Percentiles rank a stretch among this genome's conserved stretches.
Conservation (phyloP, 1,284 basidiomycete genomes). For the Salmacisia buchloeana region DNA sequence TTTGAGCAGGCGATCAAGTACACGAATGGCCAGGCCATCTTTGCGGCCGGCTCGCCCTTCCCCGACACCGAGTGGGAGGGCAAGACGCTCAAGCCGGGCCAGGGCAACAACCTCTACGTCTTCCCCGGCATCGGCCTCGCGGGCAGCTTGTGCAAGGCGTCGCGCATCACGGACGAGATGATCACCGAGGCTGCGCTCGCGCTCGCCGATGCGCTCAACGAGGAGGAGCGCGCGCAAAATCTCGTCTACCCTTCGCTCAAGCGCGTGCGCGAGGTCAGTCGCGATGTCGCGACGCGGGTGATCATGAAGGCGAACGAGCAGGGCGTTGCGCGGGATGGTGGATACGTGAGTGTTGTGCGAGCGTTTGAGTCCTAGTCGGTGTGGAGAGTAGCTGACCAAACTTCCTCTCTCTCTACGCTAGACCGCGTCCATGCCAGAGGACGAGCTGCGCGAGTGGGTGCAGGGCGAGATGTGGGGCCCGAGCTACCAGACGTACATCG, state of each 20-base stretch:
- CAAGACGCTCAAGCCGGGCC: constrained; percentile 68
- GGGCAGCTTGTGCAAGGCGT: constrained; percentile 62
- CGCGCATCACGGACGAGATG: constrained; percentile 69
- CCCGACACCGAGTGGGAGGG: constrained; percentile 62
- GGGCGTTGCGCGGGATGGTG: constrained; percentile 33
- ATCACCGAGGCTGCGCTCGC: constrained; percentile 61
- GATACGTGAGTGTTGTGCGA: constrained; percentile 18
- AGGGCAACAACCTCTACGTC: constrained; percentile 73
- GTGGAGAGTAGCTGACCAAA: no score
- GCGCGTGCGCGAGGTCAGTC: constrained; percentile 41
- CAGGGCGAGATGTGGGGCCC: constrained; percentile 45
- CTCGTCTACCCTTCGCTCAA: constrained; percentile 42
- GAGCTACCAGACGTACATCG: constrained; percentile 25
- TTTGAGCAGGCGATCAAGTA: constrained; percentile 77
- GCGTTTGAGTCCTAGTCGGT: no score
- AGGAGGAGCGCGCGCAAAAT: constrained; percentile 60
- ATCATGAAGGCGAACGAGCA: constrained; percentile 45
- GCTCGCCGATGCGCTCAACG: constrained; percentile 68
- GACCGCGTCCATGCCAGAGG: constrained; percentile 36
- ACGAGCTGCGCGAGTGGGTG: constrained; percentile 40
- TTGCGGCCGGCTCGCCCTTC: constrained; percentile 88
- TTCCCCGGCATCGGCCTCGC: constrained; percentile 43
- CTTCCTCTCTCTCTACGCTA: neutral
- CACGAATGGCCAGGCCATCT: constrained; percentile 63
- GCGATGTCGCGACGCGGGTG: constrained; percentile 37